phyloP scores from a whole-genome alignment of 768 basidiomycete genomes.

The Lentinula raphanica region DNA sequence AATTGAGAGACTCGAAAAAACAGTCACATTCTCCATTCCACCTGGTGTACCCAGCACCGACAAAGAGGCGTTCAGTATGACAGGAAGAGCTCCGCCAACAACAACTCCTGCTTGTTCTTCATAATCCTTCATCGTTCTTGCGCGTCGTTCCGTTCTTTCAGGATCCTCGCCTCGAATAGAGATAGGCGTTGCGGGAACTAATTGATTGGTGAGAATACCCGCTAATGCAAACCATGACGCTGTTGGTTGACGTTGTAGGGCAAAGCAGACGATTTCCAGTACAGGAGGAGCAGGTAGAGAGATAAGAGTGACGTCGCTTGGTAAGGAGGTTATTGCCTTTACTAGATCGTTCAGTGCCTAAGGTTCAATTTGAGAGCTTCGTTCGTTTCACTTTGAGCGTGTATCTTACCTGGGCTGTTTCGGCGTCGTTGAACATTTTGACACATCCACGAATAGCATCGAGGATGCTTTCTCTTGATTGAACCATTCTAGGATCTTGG shows the following conservation, averaged over 20 bases:
- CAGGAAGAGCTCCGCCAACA: constrained; percentile 50
- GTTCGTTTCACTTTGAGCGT: not conserved
- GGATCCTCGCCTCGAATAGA: constrained; percentile 42
- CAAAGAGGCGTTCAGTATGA: constrained; percentile 57
- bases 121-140: not conserved
- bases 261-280: constrained; percentile 71
- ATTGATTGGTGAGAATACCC: constrained; percentile 72
- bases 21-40: constrained; percentile 67
- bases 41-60: constrained; percentile 47
- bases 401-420: constrained; percentile 64
- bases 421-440: constrained; percentile 75
- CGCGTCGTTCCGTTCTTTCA: constrained; percentile 11
- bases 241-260: constrained; percentile 65
- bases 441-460: constrained; percentile 54
- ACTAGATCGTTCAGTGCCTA: constrained; percentile 80
- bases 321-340: constrained; percentile 81
- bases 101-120: constrained; percentile 46
- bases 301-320: constrained; percentile 70
- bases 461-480: constrained; percentile 64
- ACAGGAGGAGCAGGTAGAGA: constrained; percentile 80
- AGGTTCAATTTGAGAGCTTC: not conserved
- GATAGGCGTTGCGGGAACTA: constrained; percentile 65
- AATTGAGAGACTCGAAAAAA: not conserved
- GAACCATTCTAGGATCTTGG: constrained; percentile 56
- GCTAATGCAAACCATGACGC: constrained; percentile 84